Evolutionary conservation across 148 eudicot genomes (phyloP).

Genomic region (Spergularia bocconei): DNA sequence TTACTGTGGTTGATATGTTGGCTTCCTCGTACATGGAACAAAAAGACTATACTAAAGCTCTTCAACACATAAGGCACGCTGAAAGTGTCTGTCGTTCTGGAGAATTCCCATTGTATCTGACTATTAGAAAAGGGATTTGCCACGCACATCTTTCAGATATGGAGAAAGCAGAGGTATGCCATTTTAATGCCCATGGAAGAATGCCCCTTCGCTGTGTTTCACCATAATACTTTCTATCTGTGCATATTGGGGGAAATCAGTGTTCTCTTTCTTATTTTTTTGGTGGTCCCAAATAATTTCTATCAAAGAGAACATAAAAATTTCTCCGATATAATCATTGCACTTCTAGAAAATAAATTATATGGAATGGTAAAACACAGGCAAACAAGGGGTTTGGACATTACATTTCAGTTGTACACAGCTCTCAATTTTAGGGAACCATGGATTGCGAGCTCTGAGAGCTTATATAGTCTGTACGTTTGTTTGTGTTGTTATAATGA

Average conservation of each 20-base stretch:
- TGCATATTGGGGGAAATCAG: background rate
- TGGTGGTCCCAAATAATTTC: too few species aligned
- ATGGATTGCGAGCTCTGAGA: too few species aligned
- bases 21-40: slow-evolving; percentile 55
- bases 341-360: too few species aligned
- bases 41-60: slow-evolving; percentile 53
- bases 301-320: too few species aligned
- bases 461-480: background rate
- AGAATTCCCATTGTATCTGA: slow-evolving; percentile 48
- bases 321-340: too few species aligned
- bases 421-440: too few species aligned
- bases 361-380: too few species aligned
- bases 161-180: slow-evolving; percentile 79
- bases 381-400: too few species aligned
- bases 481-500: background rate
- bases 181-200: background rate
- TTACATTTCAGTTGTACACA: too few species aligned
- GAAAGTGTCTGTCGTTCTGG: slow-evolving; percentile 33
- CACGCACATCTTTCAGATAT: slow-evolving; percentile 61
- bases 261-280: background rate
- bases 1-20: slow-evolving; percentile 52
- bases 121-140: slow-evolving; percentile 74
- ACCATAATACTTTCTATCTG: background rate
- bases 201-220: background rate
- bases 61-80: slow-evolving; percentile 64